Evolutionary conservation across 768 basidiomycete genomes (phyloP).

Genomic region (Coprinellus micaceus): DNA sequence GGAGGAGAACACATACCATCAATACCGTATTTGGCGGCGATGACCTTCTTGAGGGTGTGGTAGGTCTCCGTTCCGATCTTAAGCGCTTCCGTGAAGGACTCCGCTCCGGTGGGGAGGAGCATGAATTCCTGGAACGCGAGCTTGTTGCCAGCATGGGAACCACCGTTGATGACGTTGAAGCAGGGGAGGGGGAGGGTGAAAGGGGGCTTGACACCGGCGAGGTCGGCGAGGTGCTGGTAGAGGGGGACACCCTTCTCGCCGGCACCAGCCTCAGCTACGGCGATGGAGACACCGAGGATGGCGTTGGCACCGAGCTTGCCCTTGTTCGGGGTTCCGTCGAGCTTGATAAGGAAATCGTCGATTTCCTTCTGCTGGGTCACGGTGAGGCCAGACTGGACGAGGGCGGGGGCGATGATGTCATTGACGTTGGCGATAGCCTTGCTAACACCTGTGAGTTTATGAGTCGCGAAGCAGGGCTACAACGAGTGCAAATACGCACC

Average conservation of each 20-base stretch:
- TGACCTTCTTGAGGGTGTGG: conserved; percentile 98
- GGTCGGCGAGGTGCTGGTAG: conserved; percentile 93
- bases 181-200: conserved; percentile 89
- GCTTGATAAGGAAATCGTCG: conserved; percentile 97
- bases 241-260: conserved; percentile 93
- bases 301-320: conserved; percentile 99
- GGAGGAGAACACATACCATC: conserved; percentile 57
- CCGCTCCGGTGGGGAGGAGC: conserved; percentile 93
- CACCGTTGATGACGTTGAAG: conserved; percentile 99
- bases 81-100: conserved; percentile 92
- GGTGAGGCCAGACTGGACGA: conserved; percentile 78
- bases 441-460: conserved; percentile 61
- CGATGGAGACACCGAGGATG: conserved; percentile 97
- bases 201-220: conserved; percentile 92
- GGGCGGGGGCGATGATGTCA: conserved; percentile 79
- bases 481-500: conserved; percentile 45
- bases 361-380: conserved; percentile 93
- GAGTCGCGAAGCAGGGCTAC: conserved; percentile 2
- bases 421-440: conserved; percentile 97
- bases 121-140: conserved; percentile 99
- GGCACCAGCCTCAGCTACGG: conserved; percentile 89
- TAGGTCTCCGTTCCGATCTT: conserved; percentile 98
- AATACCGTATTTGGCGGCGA: conserved; percentile 97
- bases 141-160: conserved; percentile 99
- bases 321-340: conserved; percentile 97